Percentiles rank a stretch among this genome's conserved stretches.
phyloP scores from a whole-genome alignment of 371 early-diverging fungal genomes.

The Haplosporangium sp. region DNA sequence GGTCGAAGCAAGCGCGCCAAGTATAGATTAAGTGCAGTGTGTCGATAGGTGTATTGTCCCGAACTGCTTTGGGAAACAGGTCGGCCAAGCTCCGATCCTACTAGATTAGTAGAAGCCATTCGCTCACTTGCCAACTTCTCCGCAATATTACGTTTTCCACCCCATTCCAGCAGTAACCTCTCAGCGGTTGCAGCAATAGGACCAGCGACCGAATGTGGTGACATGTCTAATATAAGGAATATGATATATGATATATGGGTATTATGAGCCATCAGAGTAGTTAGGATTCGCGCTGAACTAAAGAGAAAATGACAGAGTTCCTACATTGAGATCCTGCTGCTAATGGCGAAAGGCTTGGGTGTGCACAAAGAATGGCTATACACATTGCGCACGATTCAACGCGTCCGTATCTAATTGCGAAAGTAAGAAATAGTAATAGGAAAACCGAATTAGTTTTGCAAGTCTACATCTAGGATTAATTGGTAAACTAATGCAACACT shows the following conservation, averaged over 20 bases:
- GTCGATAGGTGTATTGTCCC: constrained; percentile 69
- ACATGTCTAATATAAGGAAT: constrained; percentile 15
- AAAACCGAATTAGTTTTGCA: constrained; percentile 41
- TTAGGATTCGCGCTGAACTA: neutral
- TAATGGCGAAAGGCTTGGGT: constrained; percentile 38
- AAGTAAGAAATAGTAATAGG: neutral
- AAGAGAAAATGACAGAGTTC: neutral
- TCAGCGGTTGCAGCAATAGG: constrained; percentile 57
- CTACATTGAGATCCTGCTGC: constrained; percentile 46
- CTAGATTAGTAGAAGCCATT: constrained; percentile 29
- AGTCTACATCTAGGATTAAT: neutral
- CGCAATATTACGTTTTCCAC: constrained; percentile 66
- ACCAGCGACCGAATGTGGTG: constrained; percentile 21
- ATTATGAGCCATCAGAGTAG: neutral
- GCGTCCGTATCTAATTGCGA: constrained; percentile 31
- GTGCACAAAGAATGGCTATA: constrained; percentile 45
- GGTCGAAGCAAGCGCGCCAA: constrained; percentile 77
- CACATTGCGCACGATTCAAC: constrained; percentile 55
- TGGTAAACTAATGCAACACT: constrained; percentile 60
- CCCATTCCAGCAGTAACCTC: constrained; percentile 68
- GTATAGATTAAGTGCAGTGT: constrained; percentile 84
- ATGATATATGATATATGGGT: neutral
- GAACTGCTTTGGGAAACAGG: constrained; percentile 63
- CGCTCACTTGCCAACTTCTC: constrained; percentile 29
- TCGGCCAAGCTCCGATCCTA: constrained; percentile 63